Conservation (phyloP, 805 yeast genomes). For the Myxozyma kluyveri region DNA sequence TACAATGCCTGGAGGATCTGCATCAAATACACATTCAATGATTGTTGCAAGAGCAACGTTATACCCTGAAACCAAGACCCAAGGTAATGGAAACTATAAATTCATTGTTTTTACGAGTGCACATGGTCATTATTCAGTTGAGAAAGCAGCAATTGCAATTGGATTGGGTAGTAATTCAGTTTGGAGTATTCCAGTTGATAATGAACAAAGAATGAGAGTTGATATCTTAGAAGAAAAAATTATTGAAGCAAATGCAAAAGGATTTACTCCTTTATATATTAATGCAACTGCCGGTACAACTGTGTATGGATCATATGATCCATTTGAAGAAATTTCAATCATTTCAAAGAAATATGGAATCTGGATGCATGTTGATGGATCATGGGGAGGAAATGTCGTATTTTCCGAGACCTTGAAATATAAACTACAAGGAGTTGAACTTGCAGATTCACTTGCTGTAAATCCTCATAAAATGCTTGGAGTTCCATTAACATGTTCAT, state of each 20-base stretch:
- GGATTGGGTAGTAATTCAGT: slow-evolving; percentile 67
- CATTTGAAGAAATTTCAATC: slow-evolving; percentile 52
- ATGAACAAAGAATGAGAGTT: slow-evolving; percentile 56
- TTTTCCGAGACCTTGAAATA: slow-evolving; percentile 52
- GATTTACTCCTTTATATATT: slow-evolving; percentile 68
- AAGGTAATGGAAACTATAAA: slow-evolving; percentile 53
- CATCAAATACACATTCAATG: slow-evolving; percentile 76
- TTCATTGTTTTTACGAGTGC: slow-evolving; percentile 70
- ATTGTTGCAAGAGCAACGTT: slow-evolving; percentile 68
- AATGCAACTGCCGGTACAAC: slow-evolving; percentile 89
- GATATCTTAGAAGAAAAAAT: slow-evolving; percentile 49
- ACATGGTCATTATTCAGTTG: slow-evolving; percentile 70
- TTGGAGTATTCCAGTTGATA: slow-evolving; percentile 59
- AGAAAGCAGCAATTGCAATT: slow-evolving; percentile 71
- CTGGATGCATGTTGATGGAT: slow-evolving; percentile 86
- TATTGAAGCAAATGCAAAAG: slow-evolving; percentile 45
- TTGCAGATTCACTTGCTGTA: slow-evolving; percentile 72
- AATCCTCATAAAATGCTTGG: slow-evolving; percentile 90
- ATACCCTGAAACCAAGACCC: slow-evolving; percentile 65
- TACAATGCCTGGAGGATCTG: slow-evolving; percentile 84
- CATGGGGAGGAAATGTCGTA: slow-evolving; percentile 86
- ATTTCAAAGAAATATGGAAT: slow-evolving; percentile 54
- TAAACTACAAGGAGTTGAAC: slow-evolving; percentile 56
- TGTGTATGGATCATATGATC: slow-evolving; percentile 80
- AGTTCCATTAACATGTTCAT: slow-evolving; percentile 69